These are phyloP conservation scores for Cardamine chenopodiifolia DNA, from an alignment of 345 rosid species.

Conservation along the genomic window DNA sequence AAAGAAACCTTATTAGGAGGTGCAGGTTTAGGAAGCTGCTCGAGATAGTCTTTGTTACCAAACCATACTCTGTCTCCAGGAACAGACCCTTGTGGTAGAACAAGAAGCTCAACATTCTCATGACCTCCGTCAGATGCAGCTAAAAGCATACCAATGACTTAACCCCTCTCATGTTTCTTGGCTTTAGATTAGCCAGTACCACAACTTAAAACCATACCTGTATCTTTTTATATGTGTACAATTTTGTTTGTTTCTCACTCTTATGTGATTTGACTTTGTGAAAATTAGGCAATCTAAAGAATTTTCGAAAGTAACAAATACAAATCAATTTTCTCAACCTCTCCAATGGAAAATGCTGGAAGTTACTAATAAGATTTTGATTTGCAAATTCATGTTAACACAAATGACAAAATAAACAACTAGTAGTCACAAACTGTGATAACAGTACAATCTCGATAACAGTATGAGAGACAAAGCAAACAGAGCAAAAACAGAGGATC, in stretches of 20 bases:
- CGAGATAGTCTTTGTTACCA: slow-evolving; percentile 59
- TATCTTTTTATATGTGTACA: background rate
- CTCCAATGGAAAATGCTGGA: background rate
- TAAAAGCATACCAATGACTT: slow-evolving; percentile 91
- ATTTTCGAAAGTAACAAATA: background rate
- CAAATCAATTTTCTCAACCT: background rate
- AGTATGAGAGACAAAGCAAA: background rate
- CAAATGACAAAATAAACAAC: slow-evolving; percentile 3
- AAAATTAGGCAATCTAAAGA: background rate
- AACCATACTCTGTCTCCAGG: slow-evolving; percentile 93
- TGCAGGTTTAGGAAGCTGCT: slow-evolving; percentile 62
- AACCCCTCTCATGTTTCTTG: slow-evolving; percentile 94
- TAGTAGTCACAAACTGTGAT: background rate
- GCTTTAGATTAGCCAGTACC: slow-evolving; percentile 84
- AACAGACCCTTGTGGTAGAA: slow-evolving; percentile 69
- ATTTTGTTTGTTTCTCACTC: background rate
- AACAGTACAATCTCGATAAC: slow-evolving; percentile 27
- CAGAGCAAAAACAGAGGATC: slow-evolving; percentile 13
- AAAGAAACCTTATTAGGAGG: slow-evolving; percentile 73
- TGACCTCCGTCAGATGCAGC: slow-evolving; percentile 86
- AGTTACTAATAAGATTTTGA: background rate
- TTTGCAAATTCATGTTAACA: background rate
- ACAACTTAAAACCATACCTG: slow-evolving; percentile 49
- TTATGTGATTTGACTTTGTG: slow-evolving; percentile 1
- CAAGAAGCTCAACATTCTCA: slow-evolving; percentile 77